A percentile compares a stretch with the other conserved stretches of the same genome.
These are phyloP conservation scores for Alternaria alternata DNA, from an alignment of 2,329 filamentous ascomycete species.

Conservation along the genomic window DNA sequence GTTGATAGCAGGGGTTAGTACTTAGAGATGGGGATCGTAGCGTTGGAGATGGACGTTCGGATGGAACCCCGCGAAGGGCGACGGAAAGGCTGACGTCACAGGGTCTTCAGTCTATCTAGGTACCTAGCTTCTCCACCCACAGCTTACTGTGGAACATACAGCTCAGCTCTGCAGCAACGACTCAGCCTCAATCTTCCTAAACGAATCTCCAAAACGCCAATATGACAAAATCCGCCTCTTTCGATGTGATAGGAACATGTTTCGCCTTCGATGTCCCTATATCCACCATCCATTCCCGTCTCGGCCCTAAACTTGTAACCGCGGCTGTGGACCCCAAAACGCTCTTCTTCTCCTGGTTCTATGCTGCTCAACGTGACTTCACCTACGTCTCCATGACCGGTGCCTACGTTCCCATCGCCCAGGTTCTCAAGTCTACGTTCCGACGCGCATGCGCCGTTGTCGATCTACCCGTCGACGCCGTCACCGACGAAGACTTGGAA, in stretches of 20 bases:
- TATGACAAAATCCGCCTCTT: constrained; percentile 33
- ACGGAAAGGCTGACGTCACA: constrained; percentile 12
- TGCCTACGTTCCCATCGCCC: constrained; percentile 33
- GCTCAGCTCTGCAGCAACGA: neutral
- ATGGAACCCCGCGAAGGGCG: neutral
- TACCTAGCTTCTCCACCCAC: neutral
- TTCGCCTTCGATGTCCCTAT: constrained; percentile 33
- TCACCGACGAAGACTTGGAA: constrained; percentile 29
- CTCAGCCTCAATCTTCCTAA: neutral
- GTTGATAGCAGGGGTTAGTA: neutral
- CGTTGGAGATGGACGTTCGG: neutral
- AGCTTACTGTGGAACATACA: neutral
- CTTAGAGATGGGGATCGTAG: neutral
- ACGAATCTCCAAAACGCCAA: neutral
- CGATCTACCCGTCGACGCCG: constrained; percentile 24
- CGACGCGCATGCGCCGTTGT: constrained; percentile 30
- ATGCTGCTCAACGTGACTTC: constrained; percentile 38
- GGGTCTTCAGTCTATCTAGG: constrained; percentile 1
- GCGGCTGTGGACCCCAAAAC: constrained; percentile 28
- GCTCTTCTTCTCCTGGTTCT: constrained; percentile 40
- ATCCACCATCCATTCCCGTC: constrained; percentile 23
- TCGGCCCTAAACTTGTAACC: constrained; percentile 24
- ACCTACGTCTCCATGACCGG: constrained; percentile 31
- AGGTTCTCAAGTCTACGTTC: constrained; percentile 29
- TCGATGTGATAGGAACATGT: constrained; percentile 39